These are phyloP conservation scores for Rhizoclosmatium globosum DNA, from an alignment of 192 early-diverging fungal species.

Conservation along the genomic window DNA sequence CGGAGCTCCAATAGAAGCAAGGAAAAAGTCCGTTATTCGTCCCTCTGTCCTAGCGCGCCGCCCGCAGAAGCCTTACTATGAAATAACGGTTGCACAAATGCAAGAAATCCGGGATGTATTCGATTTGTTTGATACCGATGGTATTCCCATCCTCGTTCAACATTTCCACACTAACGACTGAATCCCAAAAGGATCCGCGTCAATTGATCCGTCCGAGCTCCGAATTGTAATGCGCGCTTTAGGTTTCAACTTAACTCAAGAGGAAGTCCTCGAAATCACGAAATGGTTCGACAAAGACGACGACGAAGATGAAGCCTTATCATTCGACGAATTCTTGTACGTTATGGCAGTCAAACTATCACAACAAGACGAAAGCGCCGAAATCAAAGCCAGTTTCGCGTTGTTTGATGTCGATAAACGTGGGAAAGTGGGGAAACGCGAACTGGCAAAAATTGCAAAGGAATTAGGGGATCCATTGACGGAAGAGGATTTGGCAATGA, in stretches of 20 bases:
- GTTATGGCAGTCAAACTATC: constrained; percentile 51
- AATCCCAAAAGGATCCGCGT: constrained; percentile 52
- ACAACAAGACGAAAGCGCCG: constrained; percentile 63
- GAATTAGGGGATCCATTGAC: constrained; percentile 73
- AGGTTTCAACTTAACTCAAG: constrained; percentile 71
- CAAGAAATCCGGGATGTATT: constrained; percentile 48
- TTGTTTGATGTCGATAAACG: constrained; percentile 69
- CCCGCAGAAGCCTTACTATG: neutral
- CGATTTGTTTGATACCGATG: constrained; percentile 60
- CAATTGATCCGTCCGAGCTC: constrained; percentile 73
- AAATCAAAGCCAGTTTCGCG: constrained; percentile 68
- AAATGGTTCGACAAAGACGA: constrained; percentile 43
- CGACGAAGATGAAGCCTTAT: constrained; percentile 49
- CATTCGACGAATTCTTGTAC: constrained; percentile 64
- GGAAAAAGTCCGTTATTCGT: neutral
- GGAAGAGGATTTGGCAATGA: constrained; percentile 70
- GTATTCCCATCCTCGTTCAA: too few relatives aligned
- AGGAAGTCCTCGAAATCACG: constrained; percentile 66
- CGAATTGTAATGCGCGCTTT: constrained; percentile 75
- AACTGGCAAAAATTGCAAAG: constrained; percentile 63
- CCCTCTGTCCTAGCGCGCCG: neutral
- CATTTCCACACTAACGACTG: neutral
- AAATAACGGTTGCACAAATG: constrained; percentile 23
- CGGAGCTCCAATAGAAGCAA: neutral
- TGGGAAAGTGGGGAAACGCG: constrained; percentile 63